Evolutionary conservation across 192 early-diverging fungal species (phyloP).

Genomic region (Entomortierella beljakovae): DNA sequence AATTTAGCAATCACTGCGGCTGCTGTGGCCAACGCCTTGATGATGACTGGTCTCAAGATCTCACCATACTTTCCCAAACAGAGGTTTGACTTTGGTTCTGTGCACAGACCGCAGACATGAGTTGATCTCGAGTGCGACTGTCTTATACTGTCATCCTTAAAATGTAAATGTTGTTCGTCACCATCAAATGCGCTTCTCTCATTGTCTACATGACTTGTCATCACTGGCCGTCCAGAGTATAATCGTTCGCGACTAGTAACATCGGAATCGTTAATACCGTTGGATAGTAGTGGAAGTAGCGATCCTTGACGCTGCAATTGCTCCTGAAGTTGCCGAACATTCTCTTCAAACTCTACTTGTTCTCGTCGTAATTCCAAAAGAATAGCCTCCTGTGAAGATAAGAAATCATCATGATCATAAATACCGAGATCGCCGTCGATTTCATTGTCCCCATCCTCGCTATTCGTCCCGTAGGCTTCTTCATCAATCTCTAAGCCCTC

Average conservation of each 20-base stretch:
- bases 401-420: slow-evolving; percentile 41
- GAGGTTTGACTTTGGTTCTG: slow-evolving; percentile 19
- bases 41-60: slow-evolving; percentile 25
- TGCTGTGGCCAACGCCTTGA: slow-evolving; percentile 39
- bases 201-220: not conserved
- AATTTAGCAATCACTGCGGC: slow-evolving; percentile 41
- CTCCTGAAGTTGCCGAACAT: slow-evolving; percentile 40
- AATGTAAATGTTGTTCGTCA: not conserved
- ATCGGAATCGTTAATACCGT: slow-evolving; percentile 9
- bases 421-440: slow-evolving; percentile 28
- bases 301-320: slow-evolving; percentile 39
- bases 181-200: not conserved
- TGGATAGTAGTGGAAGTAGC: slow-evolving; percentile 15
- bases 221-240: not conserved
- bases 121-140: not conserved
- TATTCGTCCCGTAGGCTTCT: not conserved
- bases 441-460: slow-evolving; percentile 34
- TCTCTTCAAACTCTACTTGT: slow-evolving; percentile 52
- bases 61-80: slow-evolving; percentile 34
- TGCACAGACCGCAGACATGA: not conserved
- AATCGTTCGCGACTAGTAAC: not conserved
- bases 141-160: not conserved
- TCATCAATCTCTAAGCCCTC: slow-evolving; percentile 14
- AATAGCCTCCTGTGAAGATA: slow-evolving; percentile 40
- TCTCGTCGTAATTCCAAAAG: slow-evolving; percentile 49